Percentiles rank a stretch among this genome's conserved stretches.
Conservation (phyloP, 2,329 filamentous ascomycete species). For the Hypoxylon sp. region DNA sequence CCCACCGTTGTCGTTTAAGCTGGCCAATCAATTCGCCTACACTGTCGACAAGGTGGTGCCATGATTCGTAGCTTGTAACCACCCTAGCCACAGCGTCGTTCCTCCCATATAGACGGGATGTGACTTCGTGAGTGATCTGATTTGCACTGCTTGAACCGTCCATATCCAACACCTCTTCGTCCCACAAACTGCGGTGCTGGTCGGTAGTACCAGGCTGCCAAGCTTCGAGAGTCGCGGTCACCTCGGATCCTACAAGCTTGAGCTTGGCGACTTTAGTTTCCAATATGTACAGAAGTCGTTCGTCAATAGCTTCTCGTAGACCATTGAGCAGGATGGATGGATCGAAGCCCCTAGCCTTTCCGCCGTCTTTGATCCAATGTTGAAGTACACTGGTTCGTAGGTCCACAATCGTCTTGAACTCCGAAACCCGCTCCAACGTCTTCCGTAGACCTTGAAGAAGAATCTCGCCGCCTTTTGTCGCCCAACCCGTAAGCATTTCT, state of each 20-base stretch:
- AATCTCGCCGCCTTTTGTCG: conserved; percentile 64
- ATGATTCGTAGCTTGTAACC: conserved; percentile 71
- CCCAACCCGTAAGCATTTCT: conserved; percentile 71
- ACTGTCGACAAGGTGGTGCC: conserved; percentile 77
- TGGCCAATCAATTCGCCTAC: conserved; percentile 69
- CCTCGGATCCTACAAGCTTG: conserved; percentile 69
- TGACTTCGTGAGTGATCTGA: conserved; percentile 73
- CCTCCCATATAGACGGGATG: conserved; percentile 75
- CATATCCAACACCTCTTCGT: conserved; percentile 66
- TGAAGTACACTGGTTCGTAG: conserved; percentile 75
- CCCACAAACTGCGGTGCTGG: conserved; percentile 71
- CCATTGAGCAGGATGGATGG: conserved; percentile 72
- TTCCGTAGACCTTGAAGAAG: conserved; percentile 69
- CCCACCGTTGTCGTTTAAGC: conserved; percentile 75
- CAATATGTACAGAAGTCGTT: conserved; percentile 70
- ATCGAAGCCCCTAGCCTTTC: conserved; percentile 71
- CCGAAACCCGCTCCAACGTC: conserved; percentile 65
- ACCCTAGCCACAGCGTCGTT: conserved; percentile 71
- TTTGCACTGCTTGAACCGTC: conserved; percentile 72
- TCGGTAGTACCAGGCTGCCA: conserved; percentile 66
- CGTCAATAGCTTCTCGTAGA: conserved; percentile 74
- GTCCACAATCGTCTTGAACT: conserved; percentile 74
- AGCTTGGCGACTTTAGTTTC: conserved; percentile 71
- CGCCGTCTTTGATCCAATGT: conserved; percentile 77
- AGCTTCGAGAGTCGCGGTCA: conserved; percentile 66